Evolutionary conservation across 148 eudicot genomes (phyloP).

Genomic region (Camellia lanceoleosa): DNA sequence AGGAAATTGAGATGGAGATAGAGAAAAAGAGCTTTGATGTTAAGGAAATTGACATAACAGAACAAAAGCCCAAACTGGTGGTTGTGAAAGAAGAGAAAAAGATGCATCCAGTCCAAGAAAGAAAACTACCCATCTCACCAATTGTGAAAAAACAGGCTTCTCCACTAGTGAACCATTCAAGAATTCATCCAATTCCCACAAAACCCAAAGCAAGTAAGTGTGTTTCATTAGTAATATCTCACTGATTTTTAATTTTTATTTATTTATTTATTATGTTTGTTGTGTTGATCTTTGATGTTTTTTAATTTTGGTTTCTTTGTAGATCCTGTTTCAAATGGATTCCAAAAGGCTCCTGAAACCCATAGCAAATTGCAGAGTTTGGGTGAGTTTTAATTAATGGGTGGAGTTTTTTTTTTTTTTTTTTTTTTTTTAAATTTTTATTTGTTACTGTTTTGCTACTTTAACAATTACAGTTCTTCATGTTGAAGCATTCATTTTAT

Average conservation of each 20-base stretch:
- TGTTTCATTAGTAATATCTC: background rate
- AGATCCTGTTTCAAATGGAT: conserved; percentile 28
- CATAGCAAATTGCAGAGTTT: conserved; percentile 56
- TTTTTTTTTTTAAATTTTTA: background rate
- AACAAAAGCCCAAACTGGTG: conserved; percentile 24
- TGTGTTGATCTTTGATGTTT: background rate
- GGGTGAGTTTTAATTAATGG: conserved; percentile 30
- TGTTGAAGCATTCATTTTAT: background rate
- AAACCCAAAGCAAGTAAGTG: conserved; percentile 39
- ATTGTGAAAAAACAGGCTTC: conserved; percentile 34
- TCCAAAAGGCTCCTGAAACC: conserved; percentile 31
- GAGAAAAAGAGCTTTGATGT: conserved; percentile 34
- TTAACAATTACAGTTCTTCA: background rate
- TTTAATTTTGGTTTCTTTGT: background rate
- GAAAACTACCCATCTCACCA: conserved; percentile 24
- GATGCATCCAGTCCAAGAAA: conserved; percentile 22
- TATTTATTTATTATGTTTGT: conserved; percentile 28
- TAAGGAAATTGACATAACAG: conserved; percentile 30
- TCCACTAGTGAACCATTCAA: conserved; percentile 27
- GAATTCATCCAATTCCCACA: conserved; percentile 28
- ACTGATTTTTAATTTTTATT: conserved; percentile 19
- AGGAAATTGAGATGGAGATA: conserved; percentile 14
- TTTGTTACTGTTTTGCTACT: too few species aligned
- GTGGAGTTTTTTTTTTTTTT: background rate
- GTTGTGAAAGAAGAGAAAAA: conserved; percentile 37